These are phyloP conservation scores for Zasmidium cellare DNA, from an alignment of 2,329 filamentous ascomycete genomes.

Conservation along the genomic window DNA sequence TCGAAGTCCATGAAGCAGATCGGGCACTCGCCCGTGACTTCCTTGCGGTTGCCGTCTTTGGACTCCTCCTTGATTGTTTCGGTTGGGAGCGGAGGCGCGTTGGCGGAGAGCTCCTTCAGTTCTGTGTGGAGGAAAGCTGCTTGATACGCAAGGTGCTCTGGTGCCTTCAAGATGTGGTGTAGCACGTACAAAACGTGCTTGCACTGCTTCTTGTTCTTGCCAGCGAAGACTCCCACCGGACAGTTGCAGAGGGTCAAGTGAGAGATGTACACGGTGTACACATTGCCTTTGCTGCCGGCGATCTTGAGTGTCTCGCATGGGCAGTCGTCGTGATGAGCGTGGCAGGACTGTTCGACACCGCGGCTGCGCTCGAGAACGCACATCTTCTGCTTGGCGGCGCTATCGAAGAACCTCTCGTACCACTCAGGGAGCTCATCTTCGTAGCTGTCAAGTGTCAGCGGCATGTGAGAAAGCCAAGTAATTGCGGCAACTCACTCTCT, in stretches of 20 bases:
- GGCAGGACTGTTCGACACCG: conserved; percentile 44
- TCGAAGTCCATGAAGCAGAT: conserved; percentile 62
- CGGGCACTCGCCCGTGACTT: conserved; percentile 62
- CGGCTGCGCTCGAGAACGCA: conserved; percentile 56
- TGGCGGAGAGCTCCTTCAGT: conserved; percentile 56
- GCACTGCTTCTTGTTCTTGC: conserved; percentile 52
- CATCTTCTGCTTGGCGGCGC: conserved; percentile 43
- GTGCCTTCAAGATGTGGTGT: conserved; percentile 58
- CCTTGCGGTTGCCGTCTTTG: conserved; percentile 54
- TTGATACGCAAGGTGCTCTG: conserved; percentile 58
- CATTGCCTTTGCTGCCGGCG: conserved; percentile 62
- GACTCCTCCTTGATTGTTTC: conserved; percentile 32
- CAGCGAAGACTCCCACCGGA: conserved; percentile 23
- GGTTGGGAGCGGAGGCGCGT: conserved; percentile 52
- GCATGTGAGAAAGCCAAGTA: too few relatives aligned
- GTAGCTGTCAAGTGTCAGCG: conserved; percentile 14
- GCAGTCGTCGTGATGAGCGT: conserved; percentile 48
- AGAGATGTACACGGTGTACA: conserved; percentile 58
- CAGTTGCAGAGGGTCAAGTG: conserved; percentile 45
- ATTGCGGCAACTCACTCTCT: conserved; percentile 9
- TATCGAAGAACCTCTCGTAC: conserved; percentile 24
- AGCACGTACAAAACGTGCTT: conserved; percentile 66
- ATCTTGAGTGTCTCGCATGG: conserved; percentile 58
- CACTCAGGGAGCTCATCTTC: conserved; percentile 17
- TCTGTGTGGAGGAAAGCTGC: conserved; percentile 61